Evolutionary conservation across 306 rosid genomes (phyloP), one percentile per base, ranked within the genome.

Genomic region (Aeschynomene evenia): DNA sequence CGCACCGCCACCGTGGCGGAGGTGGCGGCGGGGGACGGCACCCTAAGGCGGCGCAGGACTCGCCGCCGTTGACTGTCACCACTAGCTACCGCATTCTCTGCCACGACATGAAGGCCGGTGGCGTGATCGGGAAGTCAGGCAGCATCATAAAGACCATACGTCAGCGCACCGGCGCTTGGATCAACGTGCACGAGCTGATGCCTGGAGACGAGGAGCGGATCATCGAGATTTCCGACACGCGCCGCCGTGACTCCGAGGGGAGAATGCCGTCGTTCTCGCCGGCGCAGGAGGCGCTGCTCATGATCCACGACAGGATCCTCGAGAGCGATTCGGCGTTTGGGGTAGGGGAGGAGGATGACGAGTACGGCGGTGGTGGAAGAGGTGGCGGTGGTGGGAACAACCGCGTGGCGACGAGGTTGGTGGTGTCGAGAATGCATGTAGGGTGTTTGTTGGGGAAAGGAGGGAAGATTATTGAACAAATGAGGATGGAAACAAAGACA

Each of bases 161-260:
- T 66, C 99, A 95, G 63, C 97, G 86, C 77, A 95, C 99, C 66
- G 97, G 99, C 73, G 99, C 99, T 81, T 95, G 97, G 99, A 89
- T 95, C 87, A 95, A 91, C 91, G 89, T 95, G 63, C 97, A 88
- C 69, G 99, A 95, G 87, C 92, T 91, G 48, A 73, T 86, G 5
- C 76, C 88, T 0, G 95, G 97, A 0, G 99, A 95, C 12, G 99
- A 95, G 77, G 99, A 91, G 89, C 78, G 99, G 24, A 89, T 95
- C 66, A 91, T 95, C 39, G 99, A 95, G 85, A 86, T 95, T 71
- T 78, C 92, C 5, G 99, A 95, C 84, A 91, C 97, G 61, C 95
- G 97, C 71, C 95, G 99, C 69, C 87, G 96, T 0, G 99, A 89
- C 80, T 96, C 97, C 10, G 99, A 91, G 3, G 97, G 97, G 0